These are phyloP conservation scores for Exophiala lecanii-corni DNA, from an alignment of 2,329 filamentous ascomycete species.

Conservation along the genomic window DNA sequence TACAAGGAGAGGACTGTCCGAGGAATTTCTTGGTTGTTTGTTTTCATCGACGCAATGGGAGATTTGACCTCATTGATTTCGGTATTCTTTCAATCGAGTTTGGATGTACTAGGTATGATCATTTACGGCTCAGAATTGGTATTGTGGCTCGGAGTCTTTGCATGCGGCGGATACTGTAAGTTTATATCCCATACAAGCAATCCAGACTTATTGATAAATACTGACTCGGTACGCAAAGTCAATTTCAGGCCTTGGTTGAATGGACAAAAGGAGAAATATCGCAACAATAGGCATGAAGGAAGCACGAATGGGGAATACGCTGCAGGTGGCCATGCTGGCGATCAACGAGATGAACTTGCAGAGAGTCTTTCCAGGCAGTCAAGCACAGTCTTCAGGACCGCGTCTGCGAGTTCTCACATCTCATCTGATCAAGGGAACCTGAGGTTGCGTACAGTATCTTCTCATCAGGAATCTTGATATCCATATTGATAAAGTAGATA, in stretches of 20 bases:
- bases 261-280: conserved; percentile 31
- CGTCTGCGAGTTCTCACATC: conserved; percentile 32
- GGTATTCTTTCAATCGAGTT: conserved; percentile 55
- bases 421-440: too few relatives aligned
- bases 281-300: too few relatives aligned
- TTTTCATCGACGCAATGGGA: conserved; percentile 63
- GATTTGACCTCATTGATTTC: conserved; percentile 64
- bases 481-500: too few relatives aligned
- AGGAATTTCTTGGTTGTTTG: conserved; percentile 69
- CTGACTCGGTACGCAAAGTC: conserved; percentile 10
- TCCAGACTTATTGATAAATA: conserved; percentile 9
- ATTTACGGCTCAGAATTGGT: conserved; percentile 64
- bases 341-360: conserved; percentile 21
- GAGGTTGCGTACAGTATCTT: too few relatives aligned
- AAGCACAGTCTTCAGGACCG: conserved; percentile 60
- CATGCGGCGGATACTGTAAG: conserved; percentile 57
- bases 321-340: conserved; percentile 9
- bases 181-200: conserved; percentile 1
- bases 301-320: conserved; percentile 13
- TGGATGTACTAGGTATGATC: conserved; percentile 59
- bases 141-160: conserved; percentile 64
- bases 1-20: conserved; percentile 61
- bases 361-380: conserved; percentile 33
- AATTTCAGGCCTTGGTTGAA: conserved; percentile 58
- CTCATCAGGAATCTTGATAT: too few relatives aligned